These are phyloP conservation scores for Clathrus columnatus DNA, from an alignment of 768 basidiomycete genomes.

Conservation along the genomic window DNA sequence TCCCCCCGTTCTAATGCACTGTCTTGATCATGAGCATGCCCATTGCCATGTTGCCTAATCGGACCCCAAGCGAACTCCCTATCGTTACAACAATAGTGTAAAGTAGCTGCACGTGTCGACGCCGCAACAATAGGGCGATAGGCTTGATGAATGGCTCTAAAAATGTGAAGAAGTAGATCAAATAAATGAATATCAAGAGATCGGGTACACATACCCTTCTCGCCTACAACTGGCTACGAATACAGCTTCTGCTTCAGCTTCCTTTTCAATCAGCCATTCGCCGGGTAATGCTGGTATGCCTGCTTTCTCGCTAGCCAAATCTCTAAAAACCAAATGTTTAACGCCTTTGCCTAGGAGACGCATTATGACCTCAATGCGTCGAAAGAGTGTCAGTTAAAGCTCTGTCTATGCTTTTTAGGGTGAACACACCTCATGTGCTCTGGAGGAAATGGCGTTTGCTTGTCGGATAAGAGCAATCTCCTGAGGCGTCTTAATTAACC, in stretches of 20 bases:
- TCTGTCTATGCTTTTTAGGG: not conserved
- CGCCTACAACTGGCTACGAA: constrained; percentile 86
- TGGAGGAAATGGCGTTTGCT: constrained; percentile 80
- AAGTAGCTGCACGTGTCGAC: constrained; percentile 74
- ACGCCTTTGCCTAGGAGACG: constrained; percentile 73
- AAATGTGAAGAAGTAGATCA: not conserved
- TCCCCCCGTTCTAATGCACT: constrained; percentile 32
- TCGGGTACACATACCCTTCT: constrained; percentile 54
- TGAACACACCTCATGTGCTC: constrained; percentile 59
- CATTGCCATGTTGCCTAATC: constrained; percentile 42
- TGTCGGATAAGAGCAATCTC: constrained; percentile 71
- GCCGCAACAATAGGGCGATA: constrained; percentile 92
- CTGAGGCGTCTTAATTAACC: constrained; percentile 64
- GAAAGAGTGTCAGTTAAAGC: not conserved
- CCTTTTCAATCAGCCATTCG: constrained; percentile 87
- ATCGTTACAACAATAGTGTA: constrained; percentile 95
- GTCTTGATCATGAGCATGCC: constrained; percentile 34
- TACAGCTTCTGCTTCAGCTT: constrained; percentile 89
- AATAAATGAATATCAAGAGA: not conserved
- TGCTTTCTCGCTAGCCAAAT: constrained; percentile 18
- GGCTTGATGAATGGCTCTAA: constrained; percentile 75
- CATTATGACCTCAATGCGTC: constrained; percentile 57
- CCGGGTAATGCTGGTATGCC: constrained; percentile 51
- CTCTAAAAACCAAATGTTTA: constrained; percentile 37
- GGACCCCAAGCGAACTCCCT: constrained; percentile 82